Evolutionary conservation across 768 basidiomycete species (phyloP).

Genomic region (Sarcomyxa edulis): DNA sequence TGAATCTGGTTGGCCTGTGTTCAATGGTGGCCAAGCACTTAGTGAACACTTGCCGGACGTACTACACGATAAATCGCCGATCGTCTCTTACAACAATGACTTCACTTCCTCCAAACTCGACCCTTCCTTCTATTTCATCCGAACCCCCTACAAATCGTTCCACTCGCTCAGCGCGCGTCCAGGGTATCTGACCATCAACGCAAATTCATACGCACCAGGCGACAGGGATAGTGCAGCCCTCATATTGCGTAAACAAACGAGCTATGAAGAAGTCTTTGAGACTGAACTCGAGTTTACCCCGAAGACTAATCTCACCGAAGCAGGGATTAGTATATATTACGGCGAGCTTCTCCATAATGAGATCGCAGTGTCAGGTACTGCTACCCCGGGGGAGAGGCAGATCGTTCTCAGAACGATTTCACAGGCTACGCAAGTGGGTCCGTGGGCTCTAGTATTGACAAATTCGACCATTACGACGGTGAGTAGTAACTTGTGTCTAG

Average conservation of each 20-base stretch:
- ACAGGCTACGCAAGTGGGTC: constrained; percentile 28
- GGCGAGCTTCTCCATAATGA: constrained; percentile 33
- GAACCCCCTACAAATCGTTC: constrained; percentile 34
- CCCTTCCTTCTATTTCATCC: constrained; percentile 28
- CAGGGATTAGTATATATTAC: constrained; percentile 30
- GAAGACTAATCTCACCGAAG: constrained; percentile 26
- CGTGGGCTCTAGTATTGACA: constrained; percentile 24
- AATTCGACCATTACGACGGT: constrained; percentile 26
- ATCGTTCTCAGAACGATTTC: constrained; percentile 24
- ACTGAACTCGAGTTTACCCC: constrained; percentile 27
- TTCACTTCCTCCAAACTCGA: constrained; percentile 23
- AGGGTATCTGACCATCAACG: constrained; percentile 24
- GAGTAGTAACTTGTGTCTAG: constrained; percentile 3
- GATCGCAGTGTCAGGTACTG: constrained; percentile 24
- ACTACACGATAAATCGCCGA: constrained; percentile 21
- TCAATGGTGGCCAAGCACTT: constrained; percentile 26
- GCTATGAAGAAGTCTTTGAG: constrained; percentile 32
- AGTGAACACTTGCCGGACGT: constrained; percentile 22
- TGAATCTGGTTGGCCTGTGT: constrained; percentile 32
- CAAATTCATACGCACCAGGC: constrained; percentile 30
- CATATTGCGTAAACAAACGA: constrained; percentile 31
- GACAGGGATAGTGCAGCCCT: constrained; percentile 32
- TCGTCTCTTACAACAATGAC: constrained; percentile 19
- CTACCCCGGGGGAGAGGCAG: constrained; percentile 12
- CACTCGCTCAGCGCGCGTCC: constrained; percentile 22